Evolutionary conservation across 2,329 filamentous ascomycete species (phyloP), one percentile per base, ranked within the genome.

Genomic region (Aspergillus puulaauensis): DNA sequence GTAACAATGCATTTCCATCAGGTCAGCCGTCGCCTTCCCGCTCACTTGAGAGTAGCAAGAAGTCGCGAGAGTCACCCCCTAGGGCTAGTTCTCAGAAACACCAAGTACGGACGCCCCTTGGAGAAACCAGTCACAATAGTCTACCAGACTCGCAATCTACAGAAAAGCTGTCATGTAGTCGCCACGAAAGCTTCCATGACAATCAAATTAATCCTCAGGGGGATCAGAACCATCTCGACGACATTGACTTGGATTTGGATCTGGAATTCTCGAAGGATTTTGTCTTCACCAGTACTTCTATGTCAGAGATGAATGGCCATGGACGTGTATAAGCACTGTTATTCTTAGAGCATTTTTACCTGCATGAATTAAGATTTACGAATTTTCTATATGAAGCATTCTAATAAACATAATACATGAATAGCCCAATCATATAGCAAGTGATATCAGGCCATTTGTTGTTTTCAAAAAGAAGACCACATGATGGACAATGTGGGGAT

Each of bases 191-290:
- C 21, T 54, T 60, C n/a, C 51, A 56, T 12, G 54, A 58, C 15
- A 59, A 56, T 21, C 66, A 61, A 27, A 17, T 19, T 6, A 24
- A 44, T 40, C 51, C 37, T 6, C 52, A 57, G 35, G 12, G 44
- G n/a, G 63, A 67, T 27, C 64, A 64, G 11, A 65, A 68, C 33
- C 62, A 60, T 19, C 52, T 73, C 17, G 66, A 68, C 17, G 59
- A 63, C 35, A 40, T 74, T n/a, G 67, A 73, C 49, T 53, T 73
- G 53, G 70, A 71, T 48, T 66, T 71, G 66, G 68, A 72, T 39
- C 45, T 73, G 52, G 73, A 75, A 46, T 73, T 73, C 52, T 70
- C 70, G 0, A 73, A 69, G 37, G 70, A 74, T 21, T 72, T 72
- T 41, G 43, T 75, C 15, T 73, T 74, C 40, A 70, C 67, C 12